A percentile compares a stretch with the other conserved stretches of the same genome.
phyloP scores from a whole-genome alignment of 2,329 filamentous ascomycete genomes.

The Zarea fungicola region DNA sequence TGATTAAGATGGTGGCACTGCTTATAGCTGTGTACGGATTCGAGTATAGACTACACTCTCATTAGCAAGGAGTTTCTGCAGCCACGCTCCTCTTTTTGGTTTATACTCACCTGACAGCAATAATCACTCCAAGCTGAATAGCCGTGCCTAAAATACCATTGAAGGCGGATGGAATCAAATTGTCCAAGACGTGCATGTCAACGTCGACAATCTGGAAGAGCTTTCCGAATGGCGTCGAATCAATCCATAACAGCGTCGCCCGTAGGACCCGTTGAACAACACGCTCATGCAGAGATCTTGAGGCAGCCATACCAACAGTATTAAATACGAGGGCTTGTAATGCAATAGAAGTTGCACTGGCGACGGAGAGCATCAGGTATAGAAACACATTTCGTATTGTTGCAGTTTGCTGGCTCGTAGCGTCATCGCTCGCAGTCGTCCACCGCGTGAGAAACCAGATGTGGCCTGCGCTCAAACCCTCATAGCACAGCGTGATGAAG shows the following conservation, averaged over 20 bases:
- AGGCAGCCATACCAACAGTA: background rate
- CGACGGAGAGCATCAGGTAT: constrained; percentile 4
- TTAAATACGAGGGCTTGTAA: background rate
- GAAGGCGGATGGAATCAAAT: background rate
- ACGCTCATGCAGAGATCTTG: background rate
- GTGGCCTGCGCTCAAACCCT: background rate
- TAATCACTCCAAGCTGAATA: background rate
- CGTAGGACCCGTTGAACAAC: background rate
- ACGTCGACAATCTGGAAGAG: background rate
- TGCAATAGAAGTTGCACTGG: background rate
- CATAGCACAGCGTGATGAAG: background rate
- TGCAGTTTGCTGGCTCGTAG: background rate
- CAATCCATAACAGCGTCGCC: constrained; percentile 6
- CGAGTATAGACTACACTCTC: background rate
- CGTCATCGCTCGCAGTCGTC: background rate
- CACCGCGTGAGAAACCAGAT: constrained; percentile 9
- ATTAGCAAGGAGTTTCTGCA: background rate
- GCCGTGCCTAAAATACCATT: background rate
- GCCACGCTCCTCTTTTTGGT: background rate
- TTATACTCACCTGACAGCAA: background rate
- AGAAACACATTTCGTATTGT: background rate
- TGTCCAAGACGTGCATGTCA: constrained; percentile 7
- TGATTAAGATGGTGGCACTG: background rate
- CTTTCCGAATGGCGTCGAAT: background rate
- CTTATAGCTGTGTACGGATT: background rate